Evolutionary conservation across 2,329 filamentous ascomycete genomes (phyloP), one percentile per base, ranked within the genome.

Genomic region (Leptodontidium sp.): DNA sequence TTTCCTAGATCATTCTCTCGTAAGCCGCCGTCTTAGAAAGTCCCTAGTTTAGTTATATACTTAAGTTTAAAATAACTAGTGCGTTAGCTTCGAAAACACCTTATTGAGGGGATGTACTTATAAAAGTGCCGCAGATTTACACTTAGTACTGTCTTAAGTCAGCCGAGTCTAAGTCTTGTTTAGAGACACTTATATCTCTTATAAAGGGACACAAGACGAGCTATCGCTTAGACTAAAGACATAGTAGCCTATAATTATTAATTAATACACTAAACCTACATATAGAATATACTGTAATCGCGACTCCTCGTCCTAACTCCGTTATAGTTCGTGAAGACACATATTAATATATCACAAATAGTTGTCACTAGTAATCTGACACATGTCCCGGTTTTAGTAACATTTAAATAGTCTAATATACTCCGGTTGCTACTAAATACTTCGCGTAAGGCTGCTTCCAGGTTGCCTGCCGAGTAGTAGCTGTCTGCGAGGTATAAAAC

Each of bases 401-500:
- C 26, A 35, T 26, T 55, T 12, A 26, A 55, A 35, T 55, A 55
- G 12, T 55, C 12, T 15, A 55, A 35, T 15, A 55, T 26, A 14
- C 26, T 55, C 52, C 26, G 26, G 17, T 55, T 55, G 14, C 26
- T 55, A 35, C 12, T 17, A 55, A 55, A 55, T 55, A 14, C 52
- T 55, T 55, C 26, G 32, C 12, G 26, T 55, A 55, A 55, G 26
- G 52, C 52, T 9, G 52, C 52, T 55, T 55, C 12, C 12, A 55
- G 52, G 52, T 55, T 55, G 14, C 35, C 26, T 55, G 26, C 52
- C 52, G 26, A 55, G 12, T 55, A 55, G 26, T 26, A 26, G 52
- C 52, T 55, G 26, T 55, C 12, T 55, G 52, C 52, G 52, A 55
- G 26, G 26, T 55, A 55, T 55, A 15, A 55, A 55, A 55, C 26